Evolutionary conservation across 345 rosid species (phyloP), one percentile per base, ranked within the genome.

Genomic region (rapeseed (Brassica napus)): DNA sequence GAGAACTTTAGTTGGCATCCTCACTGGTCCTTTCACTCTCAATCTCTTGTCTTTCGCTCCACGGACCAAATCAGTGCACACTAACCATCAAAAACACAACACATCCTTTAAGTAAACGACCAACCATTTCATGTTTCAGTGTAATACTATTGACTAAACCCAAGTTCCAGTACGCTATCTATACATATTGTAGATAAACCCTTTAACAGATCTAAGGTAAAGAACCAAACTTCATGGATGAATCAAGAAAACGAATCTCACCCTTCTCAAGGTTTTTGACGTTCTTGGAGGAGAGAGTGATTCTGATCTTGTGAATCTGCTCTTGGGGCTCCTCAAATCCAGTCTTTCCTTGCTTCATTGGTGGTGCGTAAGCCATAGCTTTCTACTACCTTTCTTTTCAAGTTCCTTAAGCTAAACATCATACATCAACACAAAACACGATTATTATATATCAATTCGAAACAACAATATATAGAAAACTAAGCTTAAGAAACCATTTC

Each of bases 201-300:
- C 15, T 30, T 30, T 0, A 1, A 26, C 4, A 3, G 23, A 68
- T 26, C n/a, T 42, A 18, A 9, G 2, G 2, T 3, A 65, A 65
- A 65, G 8, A 67, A 11, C 0, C 57, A 9, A 11, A 39, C 30
- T 23, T 26, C 0, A 14, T 1, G 14, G 23, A 6, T 47, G n/a
- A 70, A 55, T 12, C 18, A 4, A 59, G 35, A 37, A 32, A 55
- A 32, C 0, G 52, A 55, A 71, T 21, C 68, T 44, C 2, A 88
- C 92, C 94, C 81, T 88, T 90, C 78, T 90, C 94, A 11, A 90
- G 90, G 80, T 90, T 90, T 76, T 90, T 90, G 60, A 90, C 94
- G 39, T 86, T 84, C 81, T 87, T 90, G 44, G 94, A 90, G 67
- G 90, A 88, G 10, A 90, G 92, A 35, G 94, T 88, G 87, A 90